Base-by-base conservation (phyloP, 78 protist species). In the Dictyostelium discoideum region DNA sequence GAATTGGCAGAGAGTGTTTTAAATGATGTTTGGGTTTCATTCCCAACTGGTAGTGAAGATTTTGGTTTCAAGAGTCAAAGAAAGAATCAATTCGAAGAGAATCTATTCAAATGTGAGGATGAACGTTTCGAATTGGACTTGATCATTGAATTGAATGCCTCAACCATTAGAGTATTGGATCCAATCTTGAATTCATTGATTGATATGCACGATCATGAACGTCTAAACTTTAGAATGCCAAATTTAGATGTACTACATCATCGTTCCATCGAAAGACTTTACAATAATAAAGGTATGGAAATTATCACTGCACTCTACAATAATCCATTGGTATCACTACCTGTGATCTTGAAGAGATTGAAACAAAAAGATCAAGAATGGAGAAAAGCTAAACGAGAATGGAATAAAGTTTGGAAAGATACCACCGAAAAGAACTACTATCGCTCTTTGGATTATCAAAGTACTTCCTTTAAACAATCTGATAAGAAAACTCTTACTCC, bases 111-210 rank as follows among this genome's bases (percentile, higher is more conserved):
- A 73, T 96, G 83, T 74, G 99, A 97, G 72, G 99, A 99, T 86
- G 99, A 98, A 86, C 96, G 98, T 39, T 94, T 63, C 63, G 99
- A 98, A 84, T 84, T 98, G 73, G 99, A 99, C 57, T 65, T 97
- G 46, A 74, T 97, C 16, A 82, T 99, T 14, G 99, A 96, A 85
- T 76, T 86, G 57, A 95, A 94, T 79, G 72, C 81, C 8, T 20
- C 96, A 2, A 86, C 98, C 29, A 79, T 97, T 44, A 67, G 82
- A 20, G 92, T 73, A 18, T 84, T 98, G 18, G 87, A 87, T 67
- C 86, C 94, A 50, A 6, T 96, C 8, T 29, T 5, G 13, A 39
- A 74, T n/a, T 5, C 87, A 32, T 78, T 98, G 26, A 32, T 20
- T 13, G 76, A 40, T 2, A 48, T 95, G 76, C 32, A 50, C n/a